Evolutionary conservation across 2,329 filamentous ascomycete species (phyloP).

Genomic region (Huntiella omanensis): DNA sequence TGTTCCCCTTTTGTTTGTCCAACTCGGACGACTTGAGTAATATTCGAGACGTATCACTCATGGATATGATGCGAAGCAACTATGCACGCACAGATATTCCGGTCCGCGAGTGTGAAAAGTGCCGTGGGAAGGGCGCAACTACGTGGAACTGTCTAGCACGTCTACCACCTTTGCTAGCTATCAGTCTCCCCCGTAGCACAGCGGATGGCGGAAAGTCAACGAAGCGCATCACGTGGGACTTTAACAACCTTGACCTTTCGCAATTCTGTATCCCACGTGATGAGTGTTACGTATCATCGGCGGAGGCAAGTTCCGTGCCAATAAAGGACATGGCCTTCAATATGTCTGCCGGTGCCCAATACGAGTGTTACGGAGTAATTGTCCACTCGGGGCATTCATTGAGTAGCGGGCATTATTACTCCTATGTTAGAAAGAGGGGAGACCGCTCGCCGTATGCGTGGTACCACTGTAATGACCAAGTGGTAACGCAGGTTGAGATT

Average conservation of each 20-base stretch:
- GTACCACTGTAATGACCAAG: conserved; percentile 30
- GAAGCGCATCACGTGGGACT: conserved; percentile 56
- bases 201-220: conserved; percentile 40
- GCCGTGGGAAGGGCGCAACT: conserved; percentile 47
- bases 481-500: conserved; percentile 24
- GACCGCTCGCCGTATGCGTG: conserved; percentile 23
- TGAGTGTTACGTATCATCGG: conserved; percentile 17
- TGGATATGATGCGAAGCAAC: background rate
- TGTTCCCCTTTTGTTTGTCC: conserved; percentile 20
- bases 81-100: conserved; percentile 41
- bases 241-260: conserved; percentile 44
- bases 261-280: conserved; percentile 23
- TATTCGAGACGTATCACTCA: background rate
- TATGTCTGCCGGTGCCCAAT: conserved; percentile 39
- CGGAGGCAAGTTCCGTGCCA: conserved; percentile 17
- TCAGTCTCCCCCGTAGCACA: conserved; percentile 46
- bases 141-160: conserved; percentile 59
- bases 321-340: conserved; percentile 17
- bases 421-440: conserved; percentile 37
- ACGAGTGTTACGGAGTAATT: conserved; percentile 75
- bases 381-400: conserved; percentile 52
- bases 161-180: conserved; percentile 58
- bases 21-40: background rate
- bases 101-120: conserved; percentile 57
- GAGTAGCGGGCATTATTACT: conserved; percentile 58